phyloP scores from a whole-genome alignment of 345 rosid species.

The Linum tenue region DNA sequence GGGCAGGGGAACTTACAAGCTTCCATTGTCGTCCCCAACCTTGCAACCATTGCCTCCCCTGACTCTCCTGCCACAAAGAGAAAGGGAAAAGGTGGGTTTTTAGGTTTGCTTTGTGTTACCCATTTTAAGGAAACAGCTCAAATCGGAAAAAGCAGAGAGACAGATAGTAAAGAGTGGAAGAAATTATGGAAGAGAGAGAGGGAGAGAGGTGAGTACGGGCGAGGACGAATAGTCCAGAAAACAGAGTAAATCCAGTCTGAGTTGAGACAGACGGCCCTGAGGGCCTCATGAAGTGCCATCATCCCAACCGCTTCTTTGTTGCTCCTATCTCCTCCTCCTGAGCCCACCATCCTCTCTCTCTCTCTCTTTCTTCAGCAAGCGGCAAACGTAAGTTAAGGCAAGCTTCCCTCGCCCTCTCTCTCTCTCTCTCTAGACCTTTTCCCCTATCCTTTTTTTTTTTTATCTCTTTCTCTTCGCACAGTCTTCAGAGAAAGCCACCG shows the following conservation, averaged over 20 bases:
- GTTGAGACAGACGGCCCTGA: constrained; percentile 91
- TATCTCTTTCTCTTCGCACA: no score
- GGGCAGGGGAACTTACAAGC: constrained; percentile 61
- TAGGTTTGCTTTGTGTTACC: background rate
- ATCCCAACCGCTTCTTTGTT: constrained; percentile 99
- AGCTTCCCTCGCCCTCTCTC: no score
- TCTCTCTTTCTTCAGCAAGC: constrained; percentile 4
- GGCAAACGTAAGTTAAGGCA: no score
- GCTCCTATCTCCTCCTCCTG: constrained; percentile 80
- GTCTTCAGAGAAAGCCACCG: no score
- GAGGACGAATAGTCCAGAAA: constrained; percentile 99
- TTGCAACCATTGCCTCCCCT: constrained; percentile 98
- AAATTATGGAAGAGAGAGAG: background rate
- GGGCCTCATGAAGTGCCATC: constrained; percentile 99
- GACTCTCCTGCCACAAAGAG: constrained; percentile 56
- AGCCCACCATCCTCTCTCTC: constrained; percentile 81
- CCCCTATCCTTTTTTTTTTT: no score
- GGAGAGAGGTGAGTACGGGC: constrained; percentile 49
- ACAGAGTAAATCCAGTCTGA: constrained; percentile 99
- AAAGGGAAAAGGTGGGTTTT: background rate
- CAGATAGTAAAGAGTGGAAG: no score
- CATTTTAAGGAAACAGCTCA: constrained; percentile 22
- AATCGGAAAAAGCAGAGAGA: background rate
- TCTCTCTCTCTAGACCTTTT: no score
- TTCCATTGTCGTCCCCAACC: constrained; percentile 96